A percentile compares a stretch with the other conserved stretches of the same genome.
phyloP scores from a whole-genome alignment of 2,329 filamentous ascomycete species.

The Xylaria sp. region DNA sequence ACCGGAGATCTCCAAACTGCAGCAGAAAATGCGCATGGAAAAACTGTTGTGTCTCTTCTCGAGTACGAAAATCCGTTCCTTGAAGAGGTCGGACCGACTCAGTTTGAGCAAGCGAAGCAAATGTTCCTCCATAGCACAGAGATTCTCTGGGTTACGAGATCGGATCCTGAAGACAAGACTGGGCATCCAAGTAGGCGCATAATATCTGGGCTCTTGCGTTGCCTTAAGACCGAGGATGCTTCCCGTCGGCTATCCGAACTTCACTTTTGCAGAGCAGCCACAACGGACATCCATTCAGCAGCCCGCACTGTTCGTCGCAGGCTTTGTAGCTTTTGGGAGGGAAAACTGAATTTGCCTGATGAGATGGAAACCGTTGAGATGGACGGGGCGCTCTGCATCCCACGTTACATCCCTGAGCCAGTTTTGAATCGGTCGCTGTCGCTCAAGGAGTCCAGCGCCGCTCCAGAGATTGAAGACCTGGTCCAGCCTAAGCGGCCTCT shows the following conservation, averaged over 20 bases:
- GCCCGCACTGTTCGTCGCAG: conserved; percentile 11
- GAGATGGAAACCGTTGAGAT: conserved; percentile 25
- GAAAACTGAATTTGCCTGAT: conserved; percentile 8
- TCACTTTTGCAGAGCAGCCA: conserved; percentile 15
- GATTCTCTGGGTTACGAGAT: conserved; percentile 26
- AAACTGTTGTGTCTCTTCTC: conserved; percentile 19
- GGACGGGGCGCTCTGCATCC: conserved; percentile 16
- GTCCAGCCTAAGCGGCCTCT: conserved; percentile 19
- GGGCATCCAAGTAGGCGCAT: conserved; percentile 18
- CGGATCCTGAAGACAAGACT: background rate
- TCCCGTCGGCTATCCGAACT: conserved; percentile 21
- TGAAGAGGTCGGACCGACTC: conserved; percentile 2
- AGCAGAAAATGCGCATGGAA: background rate
- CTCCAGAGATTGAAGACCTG: conserved; percentile 11
- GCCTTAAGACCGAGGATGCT: conserved; percentile 16
- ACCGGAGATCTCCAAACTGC: conserved; percentile 10
- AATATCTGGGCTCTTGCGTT: conserved; percentile 20
- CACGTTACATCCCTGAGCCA: conserved; percentile 17
- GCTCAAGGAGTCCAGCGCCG: conserved; percentile 13
- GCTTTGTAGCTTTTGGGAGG: conserved; percentile 13
- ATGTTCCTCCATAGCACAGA: conserved; percentile 17
- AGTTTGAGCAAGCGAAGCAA: conserved; percentile 22
- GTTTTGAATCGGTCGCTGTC: conserved; percentile 14
- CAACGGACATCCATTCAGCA: conserved; percentile 8
- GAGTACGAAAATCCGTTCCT: conserved; percentile 22